These are phyloP conservation scores for Candida tetrigidarum DNA, from an alignment of 1,139 yeast species.

Conservation along the genomic window DNA sequence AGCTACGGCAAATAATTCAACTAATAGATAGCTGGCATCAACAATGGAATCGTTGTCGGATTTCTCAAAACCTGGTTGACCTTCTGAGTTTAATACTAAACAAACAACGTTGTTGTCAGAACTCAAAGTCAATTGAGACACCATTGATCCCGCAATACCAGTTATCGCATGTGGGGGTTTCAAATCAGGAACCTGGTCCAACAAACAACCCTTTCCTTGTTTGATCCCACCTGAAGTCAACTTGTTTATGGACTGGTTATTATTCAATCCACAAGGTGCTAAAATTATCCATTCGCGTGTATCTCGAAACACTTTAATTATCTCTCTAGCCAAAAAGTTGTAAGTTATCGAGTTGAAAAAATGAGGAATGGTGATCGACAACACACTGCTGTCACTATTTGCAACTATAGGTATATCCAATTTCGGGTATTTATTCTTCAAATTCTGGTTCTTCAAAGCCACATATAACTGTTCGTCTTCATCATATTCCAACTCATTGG, in stretches of 20 bases:
- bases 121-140: constrained; percentile 29
- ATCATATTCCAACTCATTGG: constrained; percentile 42
- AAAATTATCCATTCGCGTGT: constrained; percentile 32
- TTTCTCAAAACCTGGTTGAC: constrained; percentile 60
- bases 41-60: constrained; percentile 41
- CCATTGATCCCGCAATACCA: constrained; percentile 51
- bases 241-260: constrained; percentile 32
- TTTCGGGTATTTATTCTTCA: constrained; percentile 27
- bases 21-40: constrained; percentile 32
- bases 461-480: constrained; percentile 60
- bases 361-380: constrained; percentile 36
- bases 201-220: constrained; percentile 14
- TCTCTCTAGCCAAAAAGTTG: constrained; percentile 31
- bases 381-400: constrained; percentile 6
- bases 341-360: constrained; percentile 33
- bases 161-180: constrained; percentile 61
- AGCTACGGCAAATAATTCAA: constrained; percentile 18
- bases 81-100: constrained; percentile 55
- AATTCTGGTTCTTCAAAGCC: constrained; percentile 29
- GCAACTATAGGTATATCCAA: constrained; percentile 28
- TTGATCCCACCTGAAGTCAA: constrained; percentile 25
- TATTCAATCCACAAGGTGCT: constrained; percentile 41
- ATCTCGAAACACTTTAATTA: constrained; percentile 19
- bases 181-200: constrained; percentile 33
- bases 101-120: constrained; percentile 19